Evolutionary conservation across 106 monocot genomes (phyloP).

Genomic region (Phalaenopsis aphrodite): DNA sequence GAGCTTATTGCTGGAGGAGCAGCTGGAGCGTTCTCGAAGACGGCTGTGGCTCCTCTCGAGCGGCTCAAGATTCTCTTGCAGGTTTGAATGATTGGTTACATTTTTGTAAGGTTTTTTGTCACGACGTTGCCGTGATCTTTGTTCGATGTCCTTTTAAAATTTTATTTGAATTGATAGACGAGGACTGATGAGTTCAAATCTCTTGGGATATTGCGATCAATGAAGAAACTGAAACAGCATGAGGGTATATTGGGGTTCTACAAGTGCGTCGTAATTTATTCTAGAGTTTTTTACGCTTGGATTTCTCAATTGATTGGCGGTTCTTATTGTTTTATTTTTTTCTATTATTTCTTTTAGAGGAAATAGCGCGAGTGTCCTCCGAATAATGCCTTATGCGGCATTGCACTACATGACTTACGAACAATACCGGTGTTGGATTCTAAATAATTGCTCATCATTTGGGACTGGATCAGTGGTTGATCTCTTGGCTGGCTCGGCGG

Average conservation of each 20-base stretch:
- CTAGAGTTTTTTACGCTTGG: background rate
- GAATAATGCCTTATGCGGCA: constrained; percentile 95
- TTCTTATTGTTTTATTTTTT: constrained; percentile 6
- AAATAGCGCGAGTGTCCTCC: constrained; percentile 91
- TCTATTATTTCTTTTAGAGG: constrained; percentile 38
- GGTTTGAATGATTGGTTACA: constrained; percentile 16
- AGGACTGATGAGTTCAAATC: constrained; percentile 67
- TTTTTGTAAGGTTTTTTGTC: background rate
- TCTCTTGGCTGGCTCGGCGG: constrained; percentile 89
- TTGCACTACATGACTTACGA: constrained; percentile 92
- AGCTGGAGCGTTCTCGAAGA: constrained; percentile 45
- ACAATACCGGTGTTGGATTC: constrained; percentile 69
- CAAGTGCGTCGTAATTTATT: constrained; percentile 38
- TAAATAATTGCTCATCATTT: constrained; percentile 64
- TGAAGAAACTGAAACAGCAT: constrained; percentile 63
- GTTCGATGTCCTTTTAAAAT: background rate
- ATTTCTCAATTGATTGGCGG: background rate
- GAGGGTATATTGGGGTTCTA: constrained; percentile 83
- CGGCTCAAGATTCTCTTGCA: constrained; percentile 51
- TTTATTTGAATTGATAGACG: constrained; percentile 37
- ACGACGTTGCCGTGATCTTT: background rate
- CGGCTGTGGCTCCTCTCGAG: constrained; percentile 47
- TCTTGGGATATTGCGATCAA: constrained; percentile 58
- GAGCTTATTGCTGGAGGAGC: constrained; percentile 50
- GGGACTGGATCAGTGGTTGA: constrained; percentile 78